phyloP scores from a whole-genome alignment of 2,329 filamentous ascomycete species.

The Penicillium sp. region DNA sequence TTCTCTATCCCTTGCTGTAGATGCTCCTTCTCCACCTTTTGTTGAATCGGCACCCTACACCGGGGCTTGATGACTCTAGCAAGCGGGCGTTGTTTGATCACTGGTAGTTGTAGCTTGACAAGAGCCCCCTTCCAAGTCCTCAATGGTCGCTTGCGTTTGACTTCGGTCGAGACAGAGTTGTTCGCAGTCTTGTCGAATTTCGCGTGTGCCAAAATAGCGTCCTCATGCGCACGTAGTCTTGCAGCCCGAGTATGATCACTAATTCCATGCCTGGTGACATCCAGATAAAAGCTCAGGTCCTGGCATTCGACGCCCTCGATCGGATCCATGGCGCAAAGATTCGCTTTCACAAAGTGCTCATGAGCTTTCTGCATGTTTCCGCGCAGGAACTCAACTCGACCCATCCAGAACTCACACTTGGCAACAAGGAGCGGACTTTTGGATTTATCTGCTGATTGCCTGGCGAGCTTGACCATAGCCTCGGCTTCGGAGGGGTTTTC shows the following conservation, averaged over 20 bases:
- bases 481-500: constrained; percentile 6
- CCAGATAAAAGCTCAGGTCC: constrained; percentile 10
- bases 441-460: constrained; percentile 4
- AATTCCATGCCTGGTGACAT: constrained; percentile 1
- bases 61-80: not conserved
- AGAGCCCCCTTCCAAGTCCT: not conserved
- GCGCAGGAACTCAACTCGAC: constrained; percentile 21
- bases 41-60: not conserved
- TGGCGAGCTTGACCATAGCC: constrained; percentile 1
- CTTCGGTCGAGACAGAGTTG: not conserved
- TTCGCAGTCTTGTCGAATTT: not conserved
- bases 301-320: constrained; percentile 17
- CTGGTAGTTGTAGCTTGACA: not conserved
- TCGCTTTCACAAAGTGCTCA: constrained; percentile 17
- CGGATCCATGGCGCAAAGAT: constrained; percentile 14
- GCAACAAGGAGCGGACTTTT: constrained; percentile 8
- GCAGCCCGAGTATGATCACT: not conserved
- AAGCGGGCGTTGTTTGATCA: not conserved
- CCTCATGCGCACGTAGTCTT: not conserved
- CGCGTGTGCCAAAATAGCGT: not conserved
- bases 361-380: constrained; percentile 15
- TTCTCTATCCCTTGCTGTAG: not conserved
- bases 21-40: not conserved
- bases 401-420: constrained; percentile 29
- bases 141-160: not conserved